Percentiles rank a stretch among this genome's conserved stretches.
Conservation (phyloP, 768 basidiomycete genomes). For the Leccinum subgranulosum region DNA sequence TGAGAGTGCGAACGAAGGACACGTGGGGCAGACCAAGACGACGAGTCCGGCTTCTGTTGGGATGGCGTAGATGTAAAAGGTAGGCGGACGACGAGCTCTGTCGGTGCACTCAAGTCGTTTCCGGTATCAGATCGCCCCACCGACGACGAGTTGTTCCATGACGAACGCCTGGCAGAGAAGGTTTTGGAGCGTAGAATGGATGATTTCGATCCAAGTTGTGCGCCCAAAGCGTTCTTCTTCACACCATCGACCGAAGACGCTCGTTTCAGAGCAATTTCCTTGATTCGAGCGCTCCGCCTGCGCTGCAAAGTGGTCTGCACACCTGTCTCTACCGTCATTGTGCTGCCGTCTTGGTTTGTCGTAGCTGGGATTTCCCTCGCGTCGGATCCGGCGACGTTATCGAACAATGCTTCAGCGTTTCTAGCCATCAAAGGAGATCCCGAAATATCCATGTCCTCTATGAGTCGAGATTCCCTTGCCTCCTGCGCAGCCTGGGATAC, state of each 20-base stretch:
- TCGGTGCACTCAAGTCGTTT: constrained; percentile 4
- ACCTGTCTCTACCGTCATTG: not conserved
- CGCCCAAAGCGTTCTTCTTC: not conserved
- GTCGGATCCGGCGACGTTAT: not conserved
- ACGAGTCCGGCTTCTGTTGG: constrained; percentile 1
- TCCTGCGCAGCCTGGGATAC: not conserved
- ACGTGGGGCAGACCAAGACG: constrained; percentile 12
- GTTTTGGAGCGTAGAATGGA: constrained; percentile 13
- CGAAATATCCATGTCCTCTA: constrained; percentile 28
- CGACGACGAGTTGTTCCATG: not conserved
- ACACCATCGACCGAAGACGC: constrained; percentile 1
- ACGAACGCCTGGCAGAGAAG: not conserved
- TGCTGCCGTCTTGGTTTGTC: not conserved
- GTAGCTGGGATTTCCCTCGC: not conserved
- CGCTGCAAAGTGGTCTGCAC: constrained; percentile 5
- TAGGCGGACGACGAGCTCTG: constrained; percentile 18
- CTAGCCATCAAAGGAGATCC: constrained; percentile 20
- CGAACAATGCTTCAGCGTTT: not conserved
- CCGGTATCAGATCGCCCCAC: not conserved
- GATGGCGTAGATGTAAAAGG: constrained; percentile 24
- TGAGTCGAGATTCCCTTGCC: constrained; percentile 15
- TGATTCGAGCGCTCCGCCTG: constrained; percentile 26
- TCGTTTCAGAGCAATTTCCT: constrained; percentile 12
- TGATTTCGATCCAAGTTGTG: constrained; percentile 2
- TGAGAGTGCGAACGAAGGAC: constrained; percentile 29